Base-by-base conservation (phyloP, 2,329 filamentous ascomycete genomes). In the Venturia oleaginea region DNA sequence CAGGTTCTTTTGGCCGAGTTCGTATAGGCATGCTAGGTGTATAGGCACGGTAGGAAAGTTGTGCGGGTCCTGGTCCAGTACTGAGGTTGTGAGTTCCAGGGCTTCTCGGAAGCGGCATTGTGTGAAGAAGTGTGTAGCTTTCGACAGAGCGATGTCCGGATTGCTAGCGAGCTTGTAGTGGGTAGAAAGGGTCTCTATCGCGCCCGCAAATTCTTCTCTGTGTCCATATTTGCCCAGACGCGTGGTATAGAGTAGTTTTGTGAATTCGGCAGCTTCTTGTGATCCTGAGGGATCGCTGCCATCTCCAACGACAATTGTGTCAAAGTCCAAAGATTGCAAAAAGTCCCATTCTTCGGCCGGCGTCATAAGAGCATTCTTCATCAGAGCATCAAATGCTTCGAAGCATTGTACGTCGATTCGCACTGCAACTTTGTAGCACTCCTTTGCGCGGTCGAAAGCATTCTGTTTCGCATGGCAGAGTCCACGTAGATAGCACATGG, bases 371-470 rank as follows among this genome's bases (percentile, higher is more conserved):
- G 90, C 90, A 77, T 99, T 99, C 78, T 92, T 91, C 87, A 97
- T 97, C 64, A 99, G 84, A 78, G 97, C 92, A 71, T 97, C 92
- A 72, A 99, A 97, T 0, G 94, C 94, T 76, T 99, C 94, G 73
- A 96, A 97, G 77, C 94, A 99, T 75, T 96, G 92, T 3, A 97
- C 92, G 73, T 99, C 94, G 72, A 99, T 97, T 67, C 90, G 86
- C 57, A 97, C 92, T 1, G 94, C 94, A 71, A 96, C 91, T 78
- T 97, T 97, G 82, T 97, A 99, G 78, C 94, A 97, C 71, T 97
- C 92, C 75, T 97, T 97, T 62, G 94, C 94, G 40, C 92, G 87
- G 74, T 99, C 94, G 71, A 97, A 97, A 32, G 93, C 90, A 75
- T 97, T 99, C 75, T 96, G 91, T 76, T 96, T 96, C 7, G 94